Base-by-base conservation (phyloP, 2,329 filamentous ascomycete genomes). In the Pseudocercospora ulei region DNA sequence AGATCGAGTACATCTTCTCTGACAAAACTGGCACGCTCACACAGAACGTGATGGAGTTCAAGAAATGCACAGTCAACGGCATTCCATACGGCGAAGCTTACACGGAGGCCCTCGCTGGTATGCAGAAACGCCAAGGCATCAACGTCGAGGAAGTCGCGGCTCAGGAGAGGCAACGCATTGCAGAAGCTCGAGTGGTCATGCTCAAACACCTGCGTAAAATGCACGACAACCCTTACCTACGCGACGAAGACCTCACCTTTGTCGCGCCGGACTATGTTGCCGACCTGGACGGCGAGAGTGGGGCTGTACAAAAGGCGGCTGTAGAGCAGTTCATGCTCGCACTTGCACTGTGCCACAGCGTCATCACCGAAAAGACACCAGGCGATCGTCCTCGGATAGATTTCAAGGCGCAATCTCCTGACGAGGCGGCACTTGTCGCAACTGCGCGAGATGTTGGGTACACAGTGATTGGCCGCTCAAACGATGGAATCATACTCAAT, bases 1-100 rank as follows among this genome's bases (percentile, higher is more conserved):
- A 98, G 64, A 94, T 98, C 47, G 90, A 96, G 63, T 98, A 96
- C 67, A 94, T 98, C 51, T 98, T 98, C 63, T 95, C 84, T 0
- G 84, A 93, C 69, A 93, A 93, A 65, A 93, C 84, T 0, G 84
- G 84, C 42, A 93, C 84, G 2, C 65, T 93, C 48, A 93, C 84
- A 0, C 84, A 92, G 56, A 93, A 93, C 59, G 82, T 92, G 37
- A 93, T 93, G 90, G 92, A 98, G 61, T 98, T 96, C 74, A 98
- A 96, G 63, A 98, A 98, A 63, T 86, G 82, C 39, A 93, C 87
- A 0, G 80, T 98, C 63, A 96, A 96, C 55, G 88, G 88, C n/a
- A 75, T 90, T 44, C 78, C 87, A 0, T 98, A 98, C 52, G 90
- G 92, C 46, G 90, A 98, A 65, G 90, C 90, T 0, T 98, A 95